Evolutionary conservation across 495 filamentous ascomycete species (phyloP).

Genomic region (Hypoxylon fragiforme): DNA sequence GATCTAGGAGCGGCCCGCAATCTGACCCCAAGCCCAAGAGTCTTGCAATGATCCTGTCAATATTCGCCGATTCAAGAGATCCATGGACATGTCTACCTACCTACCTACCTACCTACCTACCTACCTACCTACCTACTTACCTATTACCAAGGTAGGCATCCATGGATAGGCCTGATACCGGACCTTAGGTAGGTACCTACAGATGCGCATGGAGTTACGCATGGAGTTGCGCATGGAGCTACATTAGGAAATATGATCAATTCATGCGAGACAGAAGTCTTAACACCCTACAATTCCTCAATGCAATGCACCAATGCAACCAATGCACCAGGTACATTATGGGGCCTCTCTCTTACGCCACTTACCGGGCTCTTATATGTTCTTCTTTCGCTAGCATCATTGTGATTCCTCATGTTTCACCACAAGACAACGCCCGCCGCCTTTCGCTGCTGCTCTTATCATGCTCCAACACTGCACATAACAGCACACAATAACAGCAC

Average conservation of each 20-base stretch:
- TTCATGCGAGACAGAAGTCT: constrained; percentile 21
- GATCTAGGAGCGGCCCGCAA: constrained; percentile 33
- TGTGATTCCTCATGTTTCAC: constrained; percentile 35
- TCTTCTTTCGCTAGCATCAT: constrained; percentile 8
- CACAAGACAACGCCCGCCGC: constrained; percentile 26
- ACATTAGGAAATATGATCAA: constrained; percentile 18
- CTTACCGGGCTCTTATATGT: constrained; percentile 9
- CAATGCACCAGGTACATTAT: not conserved
- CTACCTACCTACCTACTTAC: no score
- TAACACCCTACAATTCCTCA: constrained; percentile 4
- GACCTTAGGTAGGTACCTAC: no score
- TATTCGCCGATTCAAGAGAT: constrained; percentile 6
- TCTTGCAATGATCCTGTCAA: constrained; percentile 8
- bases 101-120: no score
- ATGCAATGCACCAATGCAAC: constrained; percentile 16
- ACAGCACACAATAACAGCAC: constrained; percentile 3
- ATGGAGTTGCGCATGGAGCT: constrained; percentile 11
- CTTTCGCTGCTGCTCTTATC: constrained; percentile 17
- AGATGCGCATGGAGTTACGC: constrained; percentile 12
- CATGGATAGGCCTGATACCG: constrained; percentile 15
- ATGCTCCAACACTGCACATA: constrained; percentile 10
- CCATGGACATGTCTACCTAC: no score
- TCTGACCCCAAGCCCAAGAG: constrained; percentile 15
- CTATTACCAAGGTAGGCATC: no score
- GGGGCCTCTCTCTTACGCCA: not conserved